Evolutionary conservation across 805 yeast species (phyloP), one percentile per base, ranked within the genome.

Genomic region (Candida pseudoglaebosa): DNA sequence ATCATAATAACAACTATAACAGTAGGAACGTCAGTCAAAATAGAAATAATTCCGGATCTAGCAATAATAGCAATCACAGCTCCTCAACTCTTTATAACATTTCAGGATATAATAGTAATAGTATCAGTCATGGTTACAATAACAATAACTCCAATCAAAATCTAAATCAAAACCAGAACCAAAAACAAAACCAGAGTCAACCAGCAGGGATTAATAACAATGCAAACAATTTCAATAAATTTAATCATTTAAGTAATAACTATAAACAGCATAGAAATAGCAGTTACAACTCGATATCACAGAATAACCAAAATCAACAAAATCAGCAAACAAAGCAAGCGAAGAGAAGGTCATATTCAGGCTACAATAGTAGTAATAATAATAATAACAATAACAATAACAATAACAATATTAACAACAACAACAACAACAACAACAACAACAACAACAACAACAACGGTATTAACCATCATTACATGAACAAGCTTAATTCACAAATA

Each of bases 271-370:
- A 39, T 32, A 36, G 36, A 22, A 42, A 39, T 36, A 39, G 41
- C 37, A 49, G 45, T 29, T 24, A 26, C 39, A 38, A 33, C 10
- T 30, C 41, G 18, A 40, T 32, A 10, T 24, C 28, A 9, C 29
- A 26, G 12, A 26, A 26, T 13, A 26, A 26, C 15, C 29, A 26
- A 26, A 26, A 26, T 8, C 36, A 22, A 21, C 40, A 38, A 36
- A 33, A 9, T 16, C 36, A 33, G 16, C 28, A 26, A 33, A 8
- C 39, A 30, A 47, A 49, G 29, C 45, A 43, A 40, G 30, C 42
- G 40, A 62, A 61, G 47, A 59, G 68, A 40, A 52, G 62, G 39
- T 62, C 65, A 40, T 32, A 38, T 30, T 29, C 42, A 10, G 20
- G 36, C 34, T 31, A 34, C 24, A 34, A n/a, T n/a, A n/a, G n/a